phyloP scores from a whole-genome alignment of 1,284 basidiomycete species.

The Coriolopsis trogii region DNA sequence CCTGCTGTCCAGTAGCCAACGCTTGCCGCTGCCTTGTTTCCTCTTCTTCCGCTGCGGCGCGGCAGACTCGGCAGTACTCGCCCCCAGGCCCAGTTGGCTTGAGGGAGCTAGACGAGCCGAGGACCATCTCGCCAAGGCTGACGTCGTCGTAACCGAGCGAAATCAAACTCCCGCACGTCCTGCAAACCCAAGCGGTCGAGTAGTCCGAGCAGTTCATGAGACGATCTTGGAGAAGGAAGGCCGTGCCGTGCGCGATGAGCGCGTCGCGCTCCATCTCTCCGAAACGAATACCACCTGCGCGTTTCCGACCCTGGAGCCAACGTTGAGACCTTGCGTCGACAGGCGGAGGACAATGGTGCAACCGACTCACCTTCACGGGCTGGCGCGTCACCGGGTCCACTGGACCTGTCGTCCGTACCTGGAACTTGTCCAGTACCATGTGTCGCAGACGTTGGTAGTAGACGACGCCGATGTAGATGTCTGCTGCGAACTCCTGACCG shows the following conservation, averaged over 20 bases:
- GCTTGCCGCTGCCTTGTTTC: slow-evolving; percentile 58
- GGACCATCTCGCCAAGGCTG: slow-evolving; percentile 65
- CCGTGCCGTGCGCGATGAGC: slow-evolving; percentile 96
- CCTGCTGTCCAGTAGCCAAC: slow-evolving; percentile 40
- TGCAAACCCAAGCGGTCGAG: slow-evolving; percentile 97
- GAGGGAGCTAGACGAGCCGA: slow-evolving; percentile 51
- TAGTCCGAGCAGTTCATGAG: slow-evolving; percentile 99
- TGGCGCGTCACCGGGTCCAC: slow-evolving; percentile 96
- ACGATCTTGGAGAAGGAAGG: slow-evolving; percentile 96
- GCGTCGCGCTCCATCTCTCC: slow-evolving; percentile 99
- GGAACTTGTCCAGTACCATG: slow-evolving; percentile 99
- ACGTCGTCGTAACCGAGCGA: slow-evolving; percentile 93
- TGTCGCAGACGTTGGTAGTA: slow-evolving; percentile 99
- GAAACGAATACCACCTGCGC: slow-evolving; percentile 98
- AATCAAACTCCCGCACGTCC: slow-evolving; percentile 94
- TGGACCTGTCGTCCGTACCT: slow-evolving; percentile 97
- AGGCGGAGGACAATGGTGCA: neutral
- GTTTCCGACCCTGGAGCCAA: slow-evolving; percentile 84
- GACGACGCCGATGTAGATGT: slow-evolving; percentile 98
- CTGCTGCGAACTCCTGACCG: slow-evolving; percentile 96
- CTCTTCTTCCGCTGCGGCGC: slow-evolving; percentile 66
- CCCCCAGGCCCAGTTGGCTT: slow-evolving; percentile 71
- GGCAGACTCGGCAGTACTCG: slow-evolving; percentile 93
- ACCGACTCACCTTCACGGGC: slow-evolving; percentile 84
- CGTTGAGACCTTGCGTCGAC: slow-evolving; percentile 4